Percentiles rank a stretch among this genome's conserved stretches.
phyloP scores from a whole-genome alignment of 495 filamentous ascomycete genomes.

The Xylaria flabelliformis region DNA sequence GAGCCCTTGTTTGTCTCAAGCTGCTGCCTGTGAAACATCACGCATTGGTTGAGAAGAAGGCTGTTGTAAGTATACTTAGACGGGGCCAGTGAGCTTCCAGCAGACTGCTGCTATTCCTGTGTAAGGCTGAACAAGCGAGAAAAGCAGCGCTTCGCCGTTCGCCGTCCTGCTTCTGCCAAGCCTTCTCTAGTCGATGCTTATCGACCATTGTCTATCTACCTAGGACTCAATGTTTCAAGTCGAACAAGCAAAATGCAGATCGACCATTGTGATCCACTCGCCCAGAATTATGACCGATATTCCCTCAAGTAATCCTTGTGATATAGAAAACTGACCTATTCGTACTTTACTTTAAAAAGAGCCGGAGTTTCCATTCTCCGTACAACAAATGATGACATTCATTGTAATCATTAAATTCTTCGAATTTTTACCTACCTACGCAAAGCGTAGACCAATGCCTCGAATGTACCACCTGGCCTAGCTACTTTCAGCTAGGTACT shows the following conservation, averaged over 20 bases:
- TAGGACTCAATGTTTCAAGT: slow-evolving; percentile 21
- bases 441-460: not conserved
- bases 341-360: not conserved
- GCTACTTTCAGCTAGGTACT: not conserved
- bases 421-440: not conserved
- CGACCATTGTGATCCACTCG: slow-evolving; percentile 7
- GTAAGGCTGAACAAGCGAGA: slow-evolving; percentile 1
- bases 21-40: slow-evolving; percentile 16
- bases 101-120: slow-evolving; percentile 6
- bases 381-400: not conserved
- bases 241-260: slow-evolving; percentile 10
- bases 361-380: not conserved
- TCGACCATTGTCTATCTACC: not conserved
- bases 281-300: not conserved
- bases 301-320: not conserved
- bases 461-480: not conserved
- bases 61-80: not conserved
- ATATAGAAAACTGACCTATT: not conserved
- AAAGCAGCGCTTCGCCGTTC: not conserved
- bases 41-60: slow-evolving; percentile 7
- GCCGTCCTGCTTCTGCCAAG: not conserved
- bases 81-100: not conserved
- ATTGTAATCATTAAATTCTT: not conserved
- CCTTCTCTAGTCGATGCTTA: slow-evolving; percentile 6
- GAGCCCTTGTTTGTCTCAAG: slow-evolving; percentile 12